phyloP scores from a whole-genome alignment of 2,329 filamentous ascomycete genomes.

The Phialophora macrospora region DNA sequence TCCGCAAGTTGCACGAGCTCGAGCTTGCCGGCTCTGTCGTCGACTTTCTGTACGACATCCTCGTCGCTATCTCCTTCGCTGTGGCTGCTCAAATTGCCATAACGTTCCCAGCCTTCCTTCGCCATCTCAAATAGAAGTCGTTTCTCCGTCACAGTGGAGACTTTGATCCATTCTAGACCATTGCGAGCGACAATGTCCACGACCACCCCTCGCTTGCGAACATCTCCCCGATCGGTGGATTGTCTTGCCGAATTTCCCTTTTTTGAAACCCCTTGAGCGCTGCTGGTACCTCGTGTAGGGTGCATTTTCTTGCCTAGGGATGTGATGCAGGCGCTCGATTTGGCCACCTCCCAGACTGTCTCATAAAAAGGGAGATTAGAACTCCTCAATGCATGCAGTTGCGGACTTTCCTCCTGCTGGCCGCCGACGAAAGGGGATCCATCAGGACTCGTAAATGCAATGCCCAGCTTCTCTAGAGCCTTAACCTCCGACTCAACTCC shows the following conservation, averaged over 20 bases:
- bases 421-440: background rate
- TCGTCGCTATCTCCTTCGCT: slow-evolving; percentile 37
- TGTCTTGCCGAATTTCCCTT: slow-evolving; percentile 18
- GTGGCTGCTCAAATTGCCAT: slow-evolving; percentile 49
- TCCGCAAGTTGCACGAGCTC: slow-evolving; percentile 65
- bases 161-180: slow-evolving; percentile 70
- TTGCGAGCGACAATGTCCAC: slow-evolving; percentile 69
- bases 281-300: slow-evolving; percentile 21
- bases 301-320: slow-evolving; percentile 63
- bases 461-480: slow-evolving; percentile 51
- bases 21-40: slow-evolving; percentile 55
- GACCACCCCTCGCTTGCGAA: slow-evolving; percentile 55
- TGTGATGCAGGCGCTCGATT: slow-evolving; percentile 60
- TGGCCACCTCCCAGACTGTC: slow-evolving; percentile 67
- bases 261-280: background rate
- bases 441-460: slow-evolving; percentile 17
- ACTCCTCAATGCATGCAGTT: slow-evolving; percentile 63
- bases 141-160: slow-evolving; percentile 68
- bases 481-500: slow-evolving; percentile 56
- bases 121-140: slow-evolving; percentile 70
- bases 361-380: slow-evolving; percentile 70
- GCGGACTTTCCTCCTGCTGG: slow-evolving; percentile 39
- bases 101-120: slow-evolving; percentile 66
- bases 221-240: background rate
- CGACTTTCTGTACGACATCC: slow-evolving; percentile 38